Evolutionary conservation across 108 stramenopile genomes (phyloP), one percentile per base, ranked within the genome.

Genomic region (Mayamaea pseudoterrestris): DNA sequence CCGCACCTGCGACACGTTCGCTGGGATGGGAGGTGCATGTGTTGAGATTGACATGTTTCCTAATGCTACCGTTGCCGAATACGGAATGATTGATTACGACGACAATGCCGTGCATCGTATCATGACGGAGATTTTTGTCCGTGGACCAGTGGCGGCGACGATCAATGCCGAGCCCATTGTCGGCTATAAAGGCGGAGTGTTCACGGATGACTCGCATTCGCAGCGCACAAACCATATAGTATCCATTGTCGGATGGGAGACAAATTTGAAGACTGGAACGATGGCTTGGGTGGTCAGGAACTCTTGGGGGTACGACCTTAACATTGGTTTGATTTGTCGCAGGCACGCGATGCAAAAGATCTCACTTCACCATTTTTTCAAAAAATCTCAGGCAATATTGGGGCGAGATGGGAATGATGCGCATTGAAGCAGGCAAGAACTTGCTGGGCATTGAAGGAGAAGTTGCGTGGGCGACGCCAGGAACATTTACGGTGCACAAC

Each of bases 231-330:
- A 95, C 60, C 96, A 97, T 59, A 83, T 93, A 57, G 80, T 97
- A 32, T 69, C 75, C 30, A 90, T 94, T 58, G 77, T 73, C 20
- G 96, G 96, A 5, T 97, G 85, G 91, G 96, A 73, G 34, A 65
- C 65, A 0, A 82, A 94, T 57, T 53, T 63, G 25, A 62, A 73
- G 20, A 66, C 58, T 30, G 68, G 76, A 11, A 67, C 47, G 29
- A 46, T 65, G 43, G 80, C 90, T 55, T 97, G 92, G 92, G 89
- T 94, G 55, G 59, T 93, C 32, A 67, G 95, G 30, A 94, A 97
- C 59, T 66, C 52, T 68, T 87, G 35, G 72, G 80, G 27, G 88
- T 20, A 39, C 18, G 37, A n/a, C n/a, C n/a, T n/a, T n/a, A n/a
- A n/a, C n/a, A n/a, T n/a, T n/a, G 32, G 12, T 12, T 34, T 12